Base-by-base conservation (phyloP, 768 basidiomycete species). In the Brasilioporus rufonigricans region DNA sequence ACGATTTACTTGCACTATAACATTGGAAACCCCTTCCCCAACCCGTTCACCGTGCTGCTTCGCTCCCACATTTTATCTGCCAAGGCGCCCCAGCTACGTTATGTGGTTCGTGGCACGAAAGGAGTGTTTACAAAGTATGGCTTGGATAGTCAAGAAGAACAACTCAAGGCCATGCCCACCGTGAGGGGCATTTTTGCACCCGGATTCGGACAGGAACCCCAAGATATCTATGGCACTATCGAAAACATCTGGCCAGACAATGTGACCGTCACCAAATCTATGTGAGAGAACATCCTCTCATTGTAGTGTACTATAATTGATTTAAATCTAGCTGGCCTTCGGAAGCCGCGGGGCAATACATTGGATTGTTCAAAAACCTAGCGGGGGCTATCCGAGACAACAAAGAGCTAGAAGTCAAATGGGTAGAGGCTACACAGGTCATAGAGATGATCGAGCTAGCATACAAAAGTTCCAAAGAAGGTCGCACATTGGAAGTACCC, bases 391-490 rank as follows among this genome's bases (percentile, higher is more conserved):
- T 92, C 52, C 75, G 83, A 31, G n/a, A 69, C 24, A 77, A 77
- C 4, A 77, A 74, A 8, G 77, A 80, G 48, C 77, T 76, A 33
- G 77, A 75, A 8, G 82, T 93, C 41, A 89, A 83, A 67, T 91
- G 89, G 79, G 81, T 83, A 60, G 84, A 93, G 66, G 84, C 88
- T 0, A 80, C 81, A 10, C 70, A 77, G 8, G 86, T 89, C 10
- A 83, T 94, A 59, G 81, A 88, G 72, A 77, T 94, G 66, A 82
- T 93, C 61, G 89, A 93, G 70, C 74, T 89, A 11, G 89, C 87
- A 9, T 76, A 82, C 65, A 70, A 80, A 70, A 88, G 87, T 59
- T 80, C 86, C 14, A n/a, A 77, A 58, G 83, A 88, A 64, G 85
- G 85, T 16, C 68, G 71, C 49, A 82, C 79, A 1, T 45, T 81